Base-by-base conservation (phyloP, 148 eudicot species). In the Nepenthes mirabilis region DNA sequence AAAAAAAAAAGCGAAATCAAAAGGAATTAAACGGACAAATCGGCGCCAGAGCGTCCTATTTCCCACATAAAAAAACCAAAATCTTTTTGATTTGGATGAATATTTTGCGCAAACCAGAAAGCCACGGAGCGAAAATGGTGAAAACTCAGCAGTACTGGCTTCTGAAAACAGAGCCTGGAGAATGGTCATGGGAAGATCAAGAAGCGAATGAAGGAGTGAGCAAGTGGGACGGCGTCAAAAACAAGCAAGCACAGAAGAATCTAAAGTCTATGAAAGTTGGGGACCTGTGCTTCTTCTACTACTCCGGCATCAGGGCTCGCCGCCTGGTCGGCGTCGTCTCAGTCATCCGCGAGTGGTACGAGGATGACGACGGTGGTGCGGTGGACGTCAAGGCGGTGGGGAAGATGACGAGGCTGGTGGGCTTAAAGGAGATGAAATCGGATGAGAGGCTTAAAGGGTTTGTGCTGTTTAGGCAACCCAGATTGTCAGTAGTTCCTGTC, bases 171-270 rank as follows among this genome's bases (percentile, higher is more conserved):
- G 98, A 91, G 61, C 74, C 82, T 45, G 80, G 80, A 4, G 88
- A 83, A 59, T 91, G 98, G 98, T 91, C 98, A 13, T 91, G 98
- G 98, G 86, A 78, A 2, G 96, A 91, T 60, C 96, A 91, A 75
- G 56, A 73, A 0, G 65, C 88, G 50, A 91, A 91, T 62, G 76
- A 60, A 0, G 94, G 88, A 3, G 50, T 80, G 1, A 73, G 90
- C 1, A 85, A 80, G 9, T 91, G 98, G 98, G 96, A 91, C 61
- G 96, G 98, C 0, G 98, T 93, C 6, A 84, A 79, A 37, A 90
- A 86, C 86, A 87, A 84, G 63, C 97, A 86, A 67, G 97, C 97
- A 23, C 86, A 78, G 63, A 88, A 88, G 57, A 8, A 88, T 53
- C 77, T 93, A 60, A 93, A 86, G 63, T 65, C 88, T 10, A 88